These are phyloP conservation scores for Alternaria arborescens DNA, from an alignment of 2,329 filamentous ascomycete species.

Conservation along the genomic window DNA sequence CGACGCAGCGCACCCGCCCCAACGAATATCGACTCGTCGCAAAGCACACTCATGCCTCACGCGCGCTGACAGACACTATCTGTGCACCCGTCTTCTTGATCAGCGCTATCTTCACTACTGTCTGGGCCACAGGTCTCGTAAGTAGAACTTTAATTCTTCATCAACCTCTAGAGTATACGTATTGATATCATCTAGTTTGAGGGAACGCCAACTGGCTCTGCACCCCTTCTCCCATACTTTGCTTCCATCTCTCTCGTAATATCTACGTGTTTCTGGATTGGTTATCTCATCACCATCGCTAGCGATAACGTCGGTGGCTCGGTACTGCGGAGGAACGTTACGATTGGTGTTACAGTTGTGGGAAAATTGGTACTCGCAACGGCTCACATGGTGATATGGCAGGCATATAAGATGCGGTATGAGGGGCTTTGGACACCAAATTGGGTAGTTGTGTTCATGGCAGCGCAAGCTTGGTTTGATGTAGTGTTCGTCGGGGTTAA, in stretches of 20 bases:
- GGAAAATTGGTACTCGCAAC: neutral
- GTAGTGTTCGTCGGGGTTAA: neutral
- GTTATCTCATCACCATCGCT: neutral
- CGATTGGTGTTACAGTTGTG: neutral
- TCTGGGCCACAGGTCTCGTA: neutral
- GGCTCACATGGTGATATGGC: neutral
- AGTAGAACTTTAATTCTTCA: too few species aligned
- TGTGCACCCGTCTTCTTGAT: neutral
- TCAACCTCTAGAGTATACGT: too few species aligned
- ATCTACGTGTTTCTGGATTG: neutral
- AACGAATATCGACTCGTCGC: neutral
- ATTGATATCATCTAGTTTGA: too few species aligned
- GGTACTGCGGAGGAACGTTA: neutral
- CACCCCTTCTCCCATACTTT: constrained; percentile 1
- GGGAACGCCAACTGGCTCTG: neutral
- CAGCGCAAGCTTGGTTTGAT: constrained; percentile 1
- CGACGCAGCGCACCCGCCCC: neutral
- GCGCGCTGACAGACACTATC: neutral
- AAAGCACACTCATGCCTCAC: neutral
- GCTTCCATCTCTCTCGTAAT: neutral
- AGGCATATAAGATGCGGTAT: neutral
- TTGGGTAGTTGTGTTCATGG: constrained; percentile 1
- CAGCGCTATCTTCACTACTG: neutral
- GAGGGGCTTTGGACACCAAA: neutral
- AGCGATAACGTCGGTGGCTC: neutral